These are phyloP conservation scores for Comarum palustre DNA, from an alignment of 306 rosid genomes.

Conservation along the genomic window DNA sequence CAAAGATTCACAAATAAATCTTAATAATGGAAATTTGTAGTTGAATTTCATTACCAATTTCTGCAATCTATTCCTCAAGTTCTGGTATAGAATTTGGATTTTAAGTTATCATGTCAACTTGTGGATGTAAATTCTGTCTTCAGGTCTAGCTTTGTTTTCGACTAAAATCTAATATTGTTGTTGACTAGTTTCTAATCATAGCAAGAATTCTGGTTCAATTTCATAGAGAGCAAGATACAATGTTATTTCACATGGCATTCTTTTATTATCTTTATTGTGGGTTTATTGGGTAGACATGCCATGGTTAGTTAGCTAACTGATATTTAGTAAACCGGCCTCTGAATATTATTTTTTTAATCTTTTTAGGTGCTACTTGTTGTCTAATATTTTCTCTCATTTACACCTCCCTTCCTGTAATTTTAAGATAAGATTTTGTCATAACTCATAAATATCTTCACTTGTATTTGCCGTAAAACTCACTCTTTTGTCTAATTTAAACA, in stretches of 20 bases:
- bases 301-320: slow-evolving; percentile 6
- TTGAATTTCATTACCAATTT: neutral
- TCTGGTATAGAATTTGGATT: neutral
- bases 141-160: neutral
- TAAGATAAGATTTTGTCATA: neutral
- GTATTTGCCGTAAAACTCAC: slow-evolving; percentile 12
- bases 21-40: neutral
- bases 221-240: neutral
- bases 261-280: neutral
- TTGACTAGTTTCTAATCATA: neutral
- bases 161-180: neutral
- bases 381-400: neutral
- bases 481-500: slow-evolving; percentile 27
- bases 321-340: neutral
- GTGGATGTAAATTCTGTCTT: neutral
- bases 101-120: neutral
- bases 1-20: neutral
- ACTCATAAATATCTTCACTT: neutral
- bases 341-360: too few relatives aligned
- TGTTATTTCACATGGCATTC: neutral
- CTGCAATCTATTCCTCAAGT: neutral
- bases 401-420: neutral
- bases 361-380: neutral
- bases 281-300: neutral
- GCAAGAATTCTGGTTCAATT: neutral